phyloP scores from a whole-genome alignment of 2,329 filamentous ascomycete genomes.

The Colletotrichum cereale region DNA sequence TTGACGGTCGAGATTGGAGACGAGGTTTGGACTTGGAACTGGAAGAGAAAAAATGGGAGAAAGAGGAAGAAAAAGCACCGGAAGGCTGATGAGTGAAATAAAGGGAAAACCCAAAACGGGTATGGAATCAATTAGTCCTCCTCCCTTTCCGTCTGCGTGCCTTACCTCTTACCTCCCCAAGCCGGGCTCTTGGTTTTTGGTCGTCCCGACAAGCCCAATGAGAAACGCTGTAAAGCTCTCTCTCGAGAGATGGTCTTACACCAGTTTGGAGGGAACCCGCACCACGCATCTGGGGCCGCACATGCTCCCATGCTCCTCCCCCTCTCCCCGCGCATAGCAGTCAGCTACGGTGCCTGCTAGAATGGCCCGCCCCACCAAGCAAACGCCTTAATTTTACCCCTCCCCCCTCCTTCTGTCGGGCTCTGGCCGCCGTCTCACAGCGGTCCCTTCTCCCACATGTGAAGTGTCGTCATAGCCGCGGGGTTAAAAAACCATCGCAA shows the following conservation, averaged over 20 bases:
- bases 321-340: neutral
- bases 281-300: neutral
- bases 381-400: slow-evolving; percentile 11
- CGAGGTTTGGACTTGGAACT: neutral
- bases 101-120: slow-evolving; percentile 4
- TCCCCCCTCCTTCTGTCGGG: slow-evolving; percentile 34
- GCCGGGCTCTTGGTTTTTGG: slow-evolving; percentile 10
- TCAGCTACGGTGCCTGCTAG: neutral
- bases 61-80: neutral
- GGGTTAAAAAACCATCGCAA: neutral
- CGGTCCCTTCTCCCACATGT: slow-evolving; percentile 20
- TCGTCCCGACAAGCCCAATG: slow-evolving; percentile 18
- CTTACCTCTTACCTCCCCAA: neutral
- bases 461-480: slow-evolving; percentile 37
- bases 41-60: neutral
- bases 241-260: neutral
- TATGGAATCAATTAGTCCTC: neutral
- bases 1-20: neutral
- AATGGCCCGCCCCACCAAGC: neutral
- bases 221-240: neutral
- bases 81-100: slow-evolving; percentile 8
- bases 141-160: neutral
- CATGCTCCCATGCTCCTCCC: neutral
- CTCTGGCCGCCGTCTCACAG: neutral
- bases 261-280: neutral